Evolutionary conservation across 768 basidiomycete genomes (phyloP).

Genomic region (Leccinum longicurvipes): DNA sequence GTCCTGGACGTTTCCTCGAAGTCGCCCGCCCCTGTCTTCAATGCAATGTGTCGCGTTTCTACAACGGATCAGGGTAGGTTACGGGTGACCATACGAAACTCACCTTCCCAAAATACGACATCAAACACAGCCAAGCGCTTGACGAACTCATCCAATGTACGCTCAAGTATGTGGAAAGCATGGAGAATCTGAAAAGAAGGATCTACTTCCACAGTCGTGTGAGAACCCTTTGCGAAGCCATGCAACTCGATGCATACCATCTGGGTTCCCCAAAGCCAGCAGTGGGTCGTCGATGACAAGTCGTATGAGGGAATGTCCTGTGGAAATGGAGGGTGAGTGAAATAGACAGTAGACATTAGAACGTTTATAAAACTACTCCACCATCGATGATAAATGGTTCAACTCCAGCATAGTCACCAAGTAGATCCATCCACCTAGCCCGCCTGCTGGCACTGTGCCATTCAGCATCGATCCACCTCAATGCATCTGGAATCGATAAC

Average conservation of each 20-base stretch:
- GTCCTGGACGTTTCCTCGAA: constrained; percentile 44
- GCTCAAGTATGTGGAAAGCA: constrained; percentile 53
- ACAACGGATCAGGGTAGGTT: not conserved
- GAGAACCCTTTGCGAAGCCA: not conserved
- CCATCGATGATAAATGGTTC: constrained; percentile 69
- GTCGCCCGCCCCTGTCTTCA: constrained; percentile 34
- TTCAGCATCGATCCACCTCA: constrained; percentile 31
- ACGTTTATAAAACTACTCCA: constrained; percentile 18
- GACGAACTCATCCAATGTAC: constrained; percentile 45
- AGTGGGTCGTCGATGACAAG: constrained; percentile 56
- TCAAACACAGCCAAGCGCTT: constrained; percentile 55
- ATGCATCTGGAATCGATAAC: constrained; percentile 20
- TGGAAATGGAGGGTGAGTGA: not conserved
- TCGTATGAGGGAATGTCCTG: constrained; percentile 63
- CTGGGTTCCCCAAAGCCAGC: constrained; percentile 50
- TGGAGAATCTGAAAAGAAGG: constrained; percentile 61
- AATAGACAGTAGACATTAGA: not conserved
- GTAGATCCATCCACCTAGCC: constrained; percentile 63
- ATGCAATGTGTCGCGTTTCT: constrained; percentile 46
- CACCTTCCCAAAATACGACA: constrained; percentile 62
- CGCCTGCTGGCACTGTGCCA: constrained; percentile 41
- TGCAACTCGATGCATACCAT: constrained; percentile 33
- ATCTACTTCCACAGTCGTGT: constrained; percentile 32
- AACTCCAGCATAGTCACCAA: constrained; percentile 67
- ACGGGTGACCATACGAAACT: not conserved